Conservation (phyloP, 1,139 yeast species). For the Candida mesenterica region DNA sequence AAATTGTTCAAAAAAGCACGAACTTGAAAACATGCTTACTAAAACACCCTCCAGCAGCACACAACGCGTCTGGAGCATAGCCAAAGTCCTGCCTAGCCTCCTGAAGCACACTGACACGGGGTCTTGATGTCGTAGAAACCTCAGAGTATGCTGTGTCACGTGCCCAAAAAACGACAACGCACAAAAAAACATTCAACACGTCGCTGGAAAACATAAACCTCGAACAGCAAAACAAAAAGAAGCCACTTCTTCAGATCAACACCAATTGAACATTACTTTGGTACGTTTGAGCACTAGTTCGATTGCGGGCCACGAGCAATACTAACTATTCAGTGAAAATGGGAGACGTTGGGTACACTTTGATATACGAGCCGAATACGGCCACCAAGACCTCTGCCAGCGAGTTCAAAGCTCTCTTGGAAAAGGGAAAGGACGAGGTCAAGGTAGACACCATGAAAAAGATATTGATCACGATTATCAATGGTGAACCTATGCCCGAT, state of each 20-base stretch:
- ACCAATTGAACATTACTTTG: not conserved
- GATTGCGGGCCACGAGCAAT: too few species aligned
- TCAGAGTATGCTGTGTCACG: not conserved
- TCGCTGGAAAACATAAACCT: conserved; percentile 4
- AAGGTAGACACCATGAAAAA: conserved; percentile 90
- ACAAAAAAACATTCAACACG: too few species aligned
- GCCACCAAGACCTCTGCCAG: conserved; percentile 67
- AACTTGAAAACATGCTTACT: too few species aligned
- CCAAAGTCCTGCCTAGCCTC: too few species aligned
- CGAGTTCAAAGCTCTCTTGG: conserved; percentile 78
- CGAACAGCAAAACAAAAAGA: not conserved
- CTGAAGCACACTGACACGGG: too few species aligned
- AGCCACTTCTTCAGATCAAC: too few species aligned
- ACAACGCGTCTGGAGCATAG: too few species aligned
- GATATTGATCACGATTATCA: conserved; percentile 81
- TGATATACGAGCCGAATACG: conserved; percentile 74
- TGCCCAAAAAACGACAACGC: conserved; percentile 4
- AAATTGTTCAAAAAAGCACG: too few species aligned
- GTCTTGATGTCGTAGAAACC: not conserved
- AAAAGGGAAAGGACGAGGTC: conserved; percentile 85
- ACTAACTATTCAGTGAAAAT: conserved; percentile 18
- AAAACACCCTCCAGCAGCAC: not conserved
- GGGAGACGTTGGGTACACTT: conserved; percentile 63
- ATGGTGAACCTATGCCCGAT: conserved; percentile 94
- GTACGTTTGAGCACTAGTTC: too few species aligned